Evolutionary conservation across 176 grass and related monocot genomes (phyloP).

Genomic region (Aegilops sharonensis): DNA sequence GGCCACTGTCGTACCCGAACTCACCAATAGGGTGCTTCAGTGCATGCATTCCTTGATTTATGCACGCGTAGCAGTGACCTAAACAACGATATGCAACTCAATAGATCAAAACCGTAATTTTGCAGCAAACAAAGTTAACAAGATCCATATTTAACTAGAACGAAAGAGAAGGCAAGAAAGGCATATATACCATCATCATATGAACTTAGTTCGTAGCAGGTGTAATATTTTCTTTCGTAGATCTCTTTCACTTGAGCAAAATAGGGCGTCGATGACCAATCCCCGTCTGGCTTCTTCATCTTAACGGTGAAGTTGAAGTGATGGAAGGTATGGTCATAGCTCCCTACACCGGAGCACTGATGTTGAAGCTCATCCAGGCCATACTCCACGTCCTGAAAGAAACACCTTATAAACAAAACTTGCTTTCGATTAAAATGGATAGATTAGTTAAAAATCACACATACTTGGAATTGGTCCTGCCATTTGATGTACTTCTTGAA

Average conservation of each 20-base stretch:
- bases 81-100: background rate
- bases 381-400: background rate
- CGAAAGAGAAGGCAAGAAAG: background rate
- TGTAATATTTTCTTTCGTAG: background rate
- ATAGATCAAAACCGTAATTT: no score
- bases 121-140: no score
- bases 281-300: background rate
- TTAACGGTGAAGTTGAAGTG: slow-evolving; percentile 33
- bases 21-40: background rate
- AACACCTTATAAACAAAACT: background rate
- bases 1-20: background rate
- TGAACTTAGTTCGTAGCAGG: background rate
- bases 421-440: background rate
- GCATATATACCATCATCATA: slow-evolving; percentile 8
- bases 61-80: slow-evolving; percentile 17
- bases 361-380: background rate
- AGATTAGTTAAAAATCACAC: background rate
- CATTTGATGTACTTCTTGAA: slow-evolving; percentile 3
- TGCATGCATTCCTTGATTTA: slow-evolving; percentile 1
- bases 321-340: background rate
- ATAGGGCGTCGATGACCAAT: background rate
- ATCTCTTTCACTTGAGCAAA: slow-evolving; percentile 29
- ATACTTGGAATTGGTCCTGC: background rate
- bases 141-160: background rate
- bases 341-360: slow-evolving; percentile 3